These are phyloP conservation scores for Aspergillus bertholletiae DNA, from an alignment of 495 filamentous ascomycete genomes.

Conservation along the genomic window DNA sequence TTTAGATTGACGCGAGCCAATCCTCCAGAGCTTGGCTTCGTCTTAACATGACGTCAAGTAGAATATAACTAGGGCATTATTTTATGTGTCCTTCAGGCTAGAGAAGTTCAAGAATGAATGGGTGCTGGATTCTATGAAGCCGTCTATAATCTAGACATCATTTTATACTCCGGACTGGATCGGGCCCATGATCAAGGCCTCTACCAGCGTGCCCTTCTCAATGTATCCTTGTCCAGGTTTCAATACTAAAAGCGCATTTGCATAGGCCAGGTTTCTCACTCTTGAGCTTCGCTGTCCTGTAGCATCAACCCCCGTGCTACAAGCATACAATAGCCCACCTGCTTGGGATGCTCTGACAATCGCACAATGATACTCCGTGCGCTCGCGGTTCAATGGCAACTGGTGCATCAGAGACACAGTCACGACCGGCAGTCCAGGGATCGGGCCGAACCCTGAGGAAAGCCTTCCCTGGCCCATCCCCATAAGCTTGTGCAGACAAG, in stretches of 20 bases:
- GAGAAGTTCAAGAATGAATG: too few species aligned
- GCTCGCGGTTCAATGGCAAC: conserved; percentile 63
- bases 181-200: conserved; percentile 60
- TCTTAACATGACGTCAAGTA: too few species aligned
- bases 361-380: conserved; percentile 87
- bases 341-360: conserved; percentile 52
- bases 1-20: too few species aligned
- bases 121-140: too few species aligned
- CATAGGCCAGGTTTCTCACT: conserved; percentile 81
- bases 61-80: too few species aligned
- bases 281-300: conserved; percentile 75
- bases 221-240: conserved; percentile 51
- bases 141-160: too few species aligned
- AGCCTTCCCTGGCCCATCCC: conserved; percentile 40
- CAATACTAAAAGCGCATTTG: conserved; percentile 82
- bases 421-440: conserved; percentile 68
- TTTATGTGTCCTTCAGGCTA: too few species aligned
- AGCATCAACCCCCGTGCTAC: conserved; percentile 69
- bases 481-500: conserved; percentile 69
- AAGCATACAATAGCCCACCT: conserved; percentile 70
- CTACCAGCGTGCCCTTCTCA: conserved; percentile 51
- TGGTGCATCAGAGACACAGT: conserved; percentile 69
- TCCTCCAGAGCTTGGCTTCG: too few species aligned
- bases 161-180: too few species aligned
- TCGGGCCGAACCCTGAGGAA: conserved; percentile 23